Evolutionary conservation across 805 yeast genomes (phyloP), one percentile per base, ranked within the genome.

Genomic region (Suhomyces sp.): DNA sequence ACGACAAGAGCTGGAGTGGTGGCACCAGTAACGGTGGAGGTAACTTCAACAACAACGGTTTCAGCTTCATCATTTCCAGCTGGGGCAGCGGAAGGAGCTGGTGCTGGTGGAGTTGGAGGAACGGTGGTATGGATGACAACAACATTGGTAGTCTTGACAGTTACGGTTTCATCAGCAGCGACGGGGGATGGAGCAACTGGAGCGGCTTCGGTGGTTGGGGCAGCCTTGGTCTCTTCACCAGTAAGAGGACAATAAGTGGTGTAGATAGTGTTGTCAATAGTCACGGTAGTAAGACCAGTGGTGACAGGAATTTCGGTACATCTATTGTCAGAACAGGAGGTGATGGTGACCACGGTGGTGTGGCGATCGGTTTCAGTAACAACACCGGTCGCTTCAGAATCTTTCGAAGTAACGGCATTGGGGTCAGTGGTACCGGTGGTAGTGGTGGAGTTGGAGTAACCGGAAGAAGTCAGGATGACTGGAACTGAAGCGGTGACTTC

Each of bases 271-370:
- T 35, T 38, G 9, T 30, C 20, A 6, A 51, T 53, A 39, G 64
- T 60, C 41, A 60, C 56, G 30, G 65, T 60, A 48, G 68, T 60
- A 23, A 58, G 39, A 50, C 65, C 66, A 27, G 68, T 62, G 42
- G 65, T 59, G 4, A 28, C 35, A 27, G 53, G 41, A 14, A 40
- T 43, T 6, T 25, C 31, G 6, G 35, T n/a, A 39, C 71, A 63
- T 26, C 36, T 44, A 51, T 56, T 38, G 39, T 54, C 53, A 15
- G 56, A 44, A 46, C 70, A 63, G 25, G 63, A 53, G 35, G 68
- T 58, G 38, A 57, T 48, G 39, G 65, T 59, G 30, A 60, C 38
- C 26, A 56, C 20, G n/a, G 37, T 28, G 12, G 37, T 6, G n/a
- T 40, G 28, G 25, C 25, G 10, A 23, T 35, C 15, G 30, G 19